Conservation (phyloP, 345 rosid species). For the Boechera divaricarpa region DNA sequence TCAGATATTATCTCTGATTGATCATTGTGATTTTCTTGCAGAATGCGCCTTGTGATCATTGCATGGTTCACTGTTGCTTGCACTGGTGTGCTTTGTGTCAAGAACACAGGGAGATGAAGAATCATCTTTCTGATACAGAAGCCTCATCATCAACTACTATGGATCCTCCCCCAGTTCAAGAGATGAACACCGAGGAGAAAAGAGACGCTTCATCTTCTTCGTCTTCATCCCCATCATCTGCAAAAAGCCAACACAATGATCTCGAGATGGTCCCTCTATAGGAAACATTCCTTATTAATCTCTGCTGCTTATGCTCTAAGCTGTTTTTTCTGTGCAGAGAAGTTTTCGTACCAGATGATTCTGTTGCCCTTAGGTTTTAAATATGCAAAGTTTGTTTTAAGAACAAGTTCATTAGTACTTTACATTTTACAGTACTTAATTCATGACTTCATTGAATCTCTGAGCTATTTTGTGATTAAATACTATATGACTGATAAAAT, state of each 20-base stretch:
- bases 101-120: constrained; percentile 91
- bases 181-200: constrained; percentile 60
- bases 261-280: constrained; percentile 65
- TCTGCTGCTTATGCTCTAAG: constrained; percentile 38
- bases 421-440: constrained; percentile 3
- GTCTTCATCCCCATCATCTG: constrained; percentile 50
- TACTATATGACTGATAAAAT: background rate
- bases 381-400: constrained; percentile 23
- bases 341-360: constrained; percentile 40
- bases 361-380: constrained; percentile 20
- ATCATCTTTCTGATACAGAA: constrained; percentile 66
- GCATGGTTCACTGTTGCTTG: constrained; percentile 83
- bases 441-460: constrained; percentile 16
- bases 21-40: constrained; percentile 42
- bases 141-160: constrained; percentile 52
- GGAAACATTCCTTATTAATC: constrained; percentile 30
- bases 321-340: constrained; percentile 27
- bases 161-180: constrained; percentile 80
- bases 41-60: constrained; percentile 87
- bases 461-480: constrained; percentile 9
- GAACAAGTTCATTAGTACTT: constrained; percentile 31
- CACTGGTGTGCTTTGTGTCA: constrained; percentile 96
- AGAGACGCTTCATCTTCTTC: constrained; percentile 39
- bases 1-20: constrained; percentile 8
- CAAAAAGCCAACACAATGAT: constrained; percentile 46